These are phyloP conservation scores for Moricandia moricandioides DNA, from an alignment of 345 rosid species.

Conservation along the genomic window DNA sequence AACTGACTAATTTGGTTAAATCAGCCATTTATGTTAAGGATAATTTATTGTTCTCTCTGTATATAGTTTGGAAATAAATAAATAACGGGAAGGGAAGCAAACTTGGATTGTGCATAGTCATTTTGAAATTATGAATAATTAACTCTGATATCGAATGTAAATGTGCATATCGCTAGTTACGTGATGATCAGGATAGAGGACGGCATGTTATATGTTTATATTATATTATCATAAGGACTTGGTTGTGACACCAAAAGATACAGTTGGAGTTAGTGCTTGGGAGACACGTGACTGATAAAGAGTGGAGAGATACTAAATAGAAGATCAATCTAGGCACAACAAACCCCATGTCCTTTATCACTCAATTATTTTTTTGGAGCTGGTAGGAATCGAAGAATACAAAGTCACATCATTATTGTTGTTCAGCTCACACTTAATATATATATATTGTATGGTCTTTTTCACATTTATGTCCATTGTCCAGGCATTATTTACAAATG, in stretches of 20 bases:
- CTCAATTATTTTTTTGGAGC: slow-evolving; percentile 19
- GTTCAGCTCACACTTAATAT: slow-evolving; percentile 6
- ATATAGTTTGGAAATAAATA: neutral
- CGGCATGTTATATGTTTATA: neutral
- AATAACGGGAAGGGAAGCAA: neutral
- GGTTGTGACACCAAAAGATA: slow-evolving; percentile 10
- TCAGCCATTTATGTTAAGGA: neutral
- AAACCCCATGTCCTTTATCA: slow-evolving; percentile 18
- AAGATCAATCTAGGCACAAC: slow-evolving; percentile 25
- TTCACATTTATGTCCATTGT: neutral
- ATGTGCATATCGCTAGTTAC: neutral
- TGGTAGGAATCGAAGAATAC: slow-evolving; percentile 15
- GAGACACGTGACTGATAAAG: neutral
- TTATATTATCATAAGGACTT: neutral
- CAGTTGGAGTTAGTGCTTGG: slow-evolving; percentile 4
- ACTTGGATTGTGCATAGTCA: too few relatives aligned
- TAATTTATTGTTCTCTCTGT: neutral
- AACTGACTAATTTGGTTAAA: neutral
- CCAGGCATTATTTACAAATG: neutral
- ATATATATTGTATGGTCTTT: neutral
- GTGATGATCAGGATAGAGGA: neutral
- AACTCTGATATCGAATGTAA: neutral
- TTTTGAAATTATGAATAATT: neutral
- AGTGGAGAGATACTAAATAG: slow-evolving; percentile 13
- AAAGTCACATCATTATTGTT: slow-evolving; percentile 31